Conservation (phyloP, 1,139 yeast genomes). For the Debaryomycetaceae sp. region DNA sequence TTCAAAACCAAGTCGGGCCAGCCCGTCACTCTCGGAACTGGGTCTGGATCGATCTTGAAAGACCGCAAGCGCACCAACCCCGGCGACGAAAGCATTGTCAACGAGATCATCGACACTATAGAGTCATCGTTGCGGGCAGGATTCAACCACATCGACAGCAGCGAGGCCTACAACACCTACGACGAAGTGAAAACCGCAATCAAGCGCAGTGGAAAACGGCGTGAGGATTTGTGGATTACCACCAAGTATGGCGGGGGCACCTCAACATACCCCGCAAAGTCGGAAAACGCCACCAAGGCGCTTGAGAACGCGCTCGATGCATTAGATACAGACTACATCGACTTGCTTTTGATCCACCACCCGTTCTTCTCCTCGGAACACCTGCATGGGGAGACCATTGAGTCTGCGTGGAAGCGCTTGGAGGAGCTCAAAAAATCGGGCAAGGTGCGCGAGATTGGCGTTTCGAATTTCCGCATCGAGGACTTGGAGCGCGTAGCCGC, state of each 20-base stretch:
- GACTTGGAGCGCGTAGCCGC: slow-evolving; percentile 15
- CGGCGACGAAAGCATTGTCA: slow-evolving; percentile 9
- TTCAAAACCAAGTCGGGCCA: slow-evolving; percentile 8
- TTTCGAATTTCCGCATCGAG: slow-evolving; percentile 20
- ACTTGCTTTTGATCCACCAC: slow-evolving; percentile 39
- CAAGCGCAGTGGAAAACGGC: slow-evolving; percentile 11
- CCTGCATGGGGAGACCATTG: slow-evolving; percentile 14
- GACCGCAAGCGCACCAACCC: slow-evolving; percentile 10
- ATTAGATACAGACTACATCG: slow-evolving; percentile 61
- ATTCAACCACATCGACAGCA: slow-evolving; percentile 23
- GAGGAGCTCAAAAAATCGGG: slow-evolving; percentile 23
- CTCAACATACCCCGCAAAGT: slow-evolving; percentile 12
- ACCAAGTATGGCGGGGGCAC: slow-evolving; percentile 15
- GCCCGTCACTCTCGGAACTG: slow-evolving; percentile 15
- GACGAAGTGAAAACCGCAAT: slow-evolving; percentile 20
- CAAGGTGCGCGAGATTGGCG: slow-evolving; percentile 27
- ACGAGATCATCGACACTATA: slow-evolving; percentile 11
- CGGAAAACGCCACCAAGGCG: slow-evolving; percentile 42
- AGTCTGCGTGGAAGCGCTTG: slow-evolving; percentile 26
- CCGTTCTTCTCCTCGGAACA: slow-evolving; percentile 12
- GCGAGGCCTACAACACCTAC: slow-evolving; percentile 23
- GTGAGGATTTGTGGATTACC: slow-evolving; percentile 21
- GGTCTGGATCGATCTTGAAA: slow-evolving; percentile 19
- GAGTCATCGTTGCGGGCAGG: slow-evolving; percentile 15
- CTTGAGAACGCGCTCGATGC: slow-evolving; percentile 46